These are phyloP conservation scores for Colletotrichum viniferum DNA, from an alignment of 2,329 filamentous ascomycete species.

Conservation along the genomic window DNA sequence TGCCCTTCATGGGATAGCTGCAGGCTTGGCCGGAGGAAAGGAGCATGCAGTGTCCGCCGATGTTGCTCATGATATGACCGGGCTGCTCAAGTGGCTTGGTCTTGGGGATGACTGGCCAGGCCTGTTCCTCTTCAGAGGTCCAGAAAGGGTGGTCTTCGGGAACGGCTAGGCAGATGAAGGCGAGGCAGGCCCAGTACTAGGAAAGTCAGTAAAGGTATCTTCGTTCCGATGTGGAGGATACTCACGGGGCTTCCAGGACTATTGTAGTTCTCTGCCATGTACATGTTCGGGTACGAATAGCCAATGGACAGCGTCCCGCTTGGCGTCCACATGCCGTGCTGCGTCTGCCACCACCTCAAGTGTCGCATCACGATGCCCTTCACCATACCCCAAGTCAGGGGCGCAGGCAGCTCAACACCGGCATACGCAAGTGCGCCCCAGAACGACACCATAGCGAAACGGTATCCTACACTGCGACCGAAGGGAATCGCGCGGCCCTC, in stretches of 20 bases:
- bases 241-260: constrained; percentile 69
- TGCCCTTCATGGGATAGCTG: constrained; percentile 81
- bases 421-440: constrained; percentile 81
- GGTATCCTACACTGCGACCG: constrained; percentile 77
- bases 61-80: constrained; percentile 73
- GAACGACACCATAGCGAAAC: constrained; percentile 86
- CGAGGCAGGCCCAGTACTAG: constrained; percentile 80
- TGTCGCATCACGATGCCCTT: constrained; percentile 78
- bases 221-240: background rate
- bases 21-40: constrained; percentile 81
- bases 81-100: constrained; percentile 69
- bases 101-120: constrained; percentile 59
- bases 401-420: constrained; percentile 72
- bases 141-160: constrained; percentile 76
- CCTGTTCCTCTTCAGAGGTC: constrained; percentile 69
- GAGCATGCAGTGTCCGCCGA: constrained; percentile 77
- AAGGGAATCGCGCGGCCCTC: constrained; percentile 77
- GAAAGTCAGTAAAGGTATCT: constrained; percentile 10
- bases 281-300: constrained; percentile 82
- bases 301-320: constrained; percentile 78
- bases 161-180: constrained; percentile 76
- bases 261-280: constrained; percentile 84
- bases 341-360: constrained; percentile 79
- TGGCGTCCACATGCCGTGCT: constrained; percentile 74
- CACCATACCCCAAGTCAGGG: constrained; percentile 78